Percentiles rank a stretch among this genome's conserved stretches.
Evolutionary conservation across 2,329 filamentous ascomycete species (phyloP).

Genomic region (Malbranchea cinnamomea): DNA sequence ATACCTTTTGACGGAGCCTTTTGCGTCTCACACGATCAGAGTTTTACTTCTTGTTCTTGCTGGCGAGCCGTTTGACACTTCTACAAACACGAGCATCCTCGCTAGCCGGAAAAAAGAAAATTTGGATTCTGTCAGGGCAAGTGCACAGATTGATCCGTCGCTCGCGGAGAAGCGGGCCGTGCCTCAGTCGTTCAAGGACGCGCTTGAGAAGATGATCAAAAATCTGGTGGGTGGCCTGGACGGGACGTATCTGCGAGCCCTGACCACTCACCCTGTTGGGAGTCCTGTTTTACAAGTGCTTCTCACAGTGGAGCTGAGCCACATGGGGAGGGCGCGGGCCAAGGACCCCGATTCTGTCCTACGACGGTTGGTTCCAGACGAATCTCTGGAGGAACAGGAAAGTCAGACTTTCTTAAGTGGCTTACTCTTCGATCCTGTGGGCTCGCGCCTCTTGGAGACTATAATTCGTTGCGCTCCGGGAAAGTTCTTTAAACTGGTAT

Average conservation of each 20-base stretch:
- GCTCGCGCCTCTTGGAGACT: conserved; percentile 77
- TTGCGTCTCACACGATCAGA: conserved; percentile 80
- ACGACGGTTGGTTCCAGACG: conserved; percentile 63
- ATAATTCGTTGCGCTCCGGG: conserved; percentile 68
- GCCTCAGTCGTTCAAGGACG: conserved; percentile 61
- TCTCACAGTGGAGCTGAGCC: conserved; percentile 67
- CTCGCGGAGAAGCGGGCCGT: conserved; percentile 41
- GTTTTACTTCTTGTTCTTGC: conserved; percentile 76
- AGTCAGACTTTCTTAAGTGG: conserved; percentile 70
- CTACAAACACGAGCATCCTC: conserved; percentile 55
- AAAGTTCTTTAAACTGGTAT: conserved; percentile 80
- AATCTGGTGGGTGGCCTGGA: conserved; percentile 64
- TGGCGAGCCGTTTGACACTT: conserved; percentile 60
- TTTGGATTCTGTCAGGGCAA: conserved; percentile 43
- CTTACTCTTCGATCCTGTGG: conserved; percentile 78
- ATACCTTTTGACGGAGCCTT: conserved; percentile 71
- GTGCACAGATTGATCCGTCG: conserved; percentile 33
- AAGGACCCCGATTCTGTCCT: conserved; percentile 56
- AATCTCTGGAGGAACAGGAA: conserved; percentile 58
- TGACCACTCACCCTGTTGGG: conserved; percentile 78
- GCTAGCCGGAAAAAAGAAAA: conserved; percentile 90
- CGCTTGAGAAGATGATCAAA: conserved; percentile 66
- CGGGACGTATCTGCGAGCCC: conserved; percentile 61
- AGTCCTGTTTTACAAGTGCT: conserved; percentile 89
- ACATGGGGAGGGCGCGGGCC: conserved; percentile 52